These are phyloP conservation scores for Phytophthora lateralis DNA, from an alignment of 352 stramenopile species.

Conservation along the genomic window DNA sequence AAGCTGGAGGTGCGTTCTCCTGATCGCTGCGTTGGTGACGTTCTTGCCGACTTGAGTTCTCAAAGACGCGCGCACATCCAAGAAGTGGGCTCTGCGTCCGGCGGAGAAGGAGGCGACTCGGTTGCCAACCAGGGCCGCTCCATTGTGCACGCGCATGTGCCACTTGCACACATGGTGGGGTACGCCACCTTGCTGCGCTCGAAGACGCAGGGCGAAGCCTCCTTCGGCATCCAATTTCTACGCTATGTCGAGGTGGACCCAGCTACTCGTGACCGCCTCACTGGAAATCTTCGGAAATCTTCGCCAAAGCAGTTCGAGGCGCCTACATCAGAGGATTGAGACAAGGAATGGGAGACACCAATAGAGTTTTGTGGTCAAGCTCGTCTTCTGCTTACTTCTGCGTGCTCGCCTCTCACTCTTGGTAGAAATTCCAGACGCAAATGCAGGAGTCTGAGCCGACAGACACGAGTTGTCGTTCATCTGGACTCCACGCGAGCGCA, in stretches of 20 bases:
- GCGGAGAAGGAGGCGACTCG: constrained; percentile 23
- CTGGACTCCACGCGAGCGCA: constrained; percentile 83
- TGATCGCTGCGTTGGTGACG: constrained; percentile 67
- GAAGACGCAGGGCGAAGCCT: constrained; percentile 78
- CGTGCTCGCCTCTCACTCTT: constrained; percentile 13
- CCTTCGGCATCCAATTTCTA: constrained; percentile 79
- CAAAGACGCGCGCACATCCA: constrained; percentile 72
- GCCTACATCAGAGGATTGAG: constrained; percentile 11
- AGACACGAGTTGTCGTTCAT: constrained; percentile 92
- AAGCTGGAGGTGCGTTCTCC: constrained; percentile 72
- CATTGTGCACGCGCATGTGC: constrained; percentile 68
- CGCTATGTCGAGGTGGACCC: constrained; percentile 70
- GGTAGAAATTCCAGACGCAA: constrained; percentile 92
- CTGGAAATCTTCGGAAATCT: constrained; percentile 26
- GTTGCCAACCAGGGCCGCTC: constrained; percentile 45
- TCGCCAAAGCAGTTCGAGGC: constrained; percentile 11
- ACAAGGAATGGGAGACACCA: constrained; percentile 4
- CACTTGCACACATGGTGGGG: constrained; percentile 77
- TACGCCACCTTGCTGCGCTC: constrained; percentile 82
- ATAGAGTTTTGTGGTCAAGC: constrained; percentile 25
- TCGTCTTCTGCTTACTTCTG: background rate
- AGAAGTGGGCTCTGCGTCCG: constrained; percentile 50
- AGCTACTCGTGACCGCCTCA: constrained; percentile 56
- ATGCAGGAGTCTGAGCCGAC: constrained; percentile 90
- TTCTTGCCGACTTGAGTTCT: constrained; percentile 78